Evolutionary conservation across 306 rosid species (phyloP).

Genomic region (Quercus alba): DNA sequence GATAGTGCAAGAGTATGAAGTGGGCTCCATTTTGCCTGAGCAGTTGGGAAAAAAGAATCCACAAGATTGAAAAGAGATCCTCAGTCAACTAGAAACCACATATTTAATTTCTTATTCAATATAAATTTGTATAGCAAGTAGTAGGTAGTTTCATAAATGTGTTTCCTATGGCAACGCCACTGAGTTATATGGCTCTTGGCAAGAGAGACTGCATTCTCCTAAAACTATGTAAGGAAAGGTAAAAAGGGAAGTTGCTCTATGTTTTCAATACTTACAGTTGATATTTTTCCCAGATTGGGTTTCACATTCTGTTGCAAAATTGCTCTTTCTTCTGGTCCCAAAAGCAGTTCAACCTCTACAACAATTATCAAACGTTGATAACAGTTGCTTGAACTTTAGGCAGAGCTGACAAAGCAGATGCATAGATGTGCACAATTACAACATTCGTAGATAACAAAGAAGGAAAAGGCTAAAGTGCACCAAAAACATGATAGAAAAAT

Average conservation of each 20-base stretch:
- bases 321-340: constrained; percentile 76
- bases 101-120: neutral
- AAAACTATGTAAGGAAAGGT: neutral
- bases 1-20: constrained; percentile 77
- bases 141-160: neutral
- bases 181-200: neutral
- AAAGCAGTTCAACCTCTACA: constrained; percentile 87
- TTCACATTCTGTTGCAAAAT: constrained; percentile 60
- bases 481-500: neutral
- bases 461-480: neutral
- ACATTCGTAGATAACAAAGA: neutral
- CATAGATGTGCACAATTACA: neutral
- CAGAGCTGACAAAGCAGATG: neutral
- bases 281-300: constrained; percentile 61
- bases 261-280: constrained; percentile 53
- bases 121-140: neutral
- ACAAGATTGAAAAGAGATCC: neutral
- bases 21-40: constrained; percentile 79
- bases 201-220: neutral
- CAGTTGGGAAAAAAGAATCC: constrained; percentile 10
- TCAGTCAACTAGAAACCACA: neutral
- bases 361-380: constrained; percentile 2
- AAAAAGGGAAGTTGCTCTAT: neutral
- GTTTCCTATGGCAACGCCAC: neutral
- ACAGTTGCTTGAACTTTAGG: constrained; percentile 2